Evolutionary conservation across 805 yeast genomes (phyloP).

Genomic region (Metschnikowia peoriensis): DNA sequence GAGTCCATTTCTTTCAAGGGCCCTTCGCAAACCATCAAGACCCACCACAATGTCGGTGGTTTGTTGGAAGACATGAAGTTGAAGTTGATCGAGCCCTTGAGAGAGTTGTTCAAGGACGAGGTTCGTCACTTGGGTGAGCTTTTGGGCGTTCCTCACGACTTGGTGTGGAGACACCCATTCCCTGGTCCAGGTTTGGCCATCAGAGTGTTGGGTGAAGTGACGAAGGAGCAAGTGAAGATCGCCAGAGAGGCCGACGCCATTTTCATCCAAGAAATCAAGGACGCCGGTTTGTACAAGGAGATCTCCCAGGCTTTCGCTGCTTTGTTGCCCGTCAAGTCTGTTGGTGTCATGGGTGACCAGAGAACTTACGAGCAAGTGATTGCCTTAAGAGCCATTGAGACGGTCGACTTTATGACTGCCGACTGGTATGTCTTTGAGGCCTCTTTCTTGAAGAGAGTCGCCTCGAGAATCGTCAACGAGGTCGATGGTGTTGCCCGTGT

Average conservation of each 20-base stretch:
- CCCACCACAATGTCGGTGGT: slow-evolving; percentile 99
- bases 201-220: slow-evolving; percentile 96
- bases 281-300: slow-evolving; percentile 87
- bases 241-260: slow-evolving; percentile 97
- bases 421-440: slow-evolving; percentile 98
- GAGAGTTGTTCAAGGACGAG: slow-evolving; percentile 98
- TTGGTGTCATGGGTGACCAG: slow-evolving; percentile 99
- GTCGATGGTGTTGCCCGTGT: slow-evolving; percentile 99
- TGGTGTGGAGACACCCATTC: slow-evolving; percentile 99
- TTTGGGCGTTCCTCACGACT: slow-evolving; percentile 91
- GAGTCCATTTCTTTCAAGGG: slow-evolving; percentile 99
- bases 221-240: slow-evolving; percentile 87
- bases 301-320: slow-evolving; percentile 98
- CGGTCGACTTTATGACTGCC: slow-evolving; percentile 98
- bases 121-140: slow-evolving; percentile 95
- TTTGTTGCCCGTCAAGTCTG: slow-evolving; percentile 94
- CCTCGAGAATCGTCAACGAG: slow-evolving; percentile 96
- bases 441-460: slow-evolving; percentile 84
- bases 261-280: slow-evolving; percentile 92
- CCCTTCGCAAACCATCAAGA: slow-evolving; percentile 98
- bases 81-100: slow-evolving; percentile 95
- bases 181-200: slow-evolving; percentile 99
- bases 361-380: slow-evolving; percentile 99
- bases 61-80: slow-evolving; percentile 96
- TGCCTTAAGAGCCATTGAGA: slow-evolving; percentile 97